phyloP scores from a whole-genome alignment of 1,284 basidiomycete genomes.

The Phenoliferia sp. region DNA sequence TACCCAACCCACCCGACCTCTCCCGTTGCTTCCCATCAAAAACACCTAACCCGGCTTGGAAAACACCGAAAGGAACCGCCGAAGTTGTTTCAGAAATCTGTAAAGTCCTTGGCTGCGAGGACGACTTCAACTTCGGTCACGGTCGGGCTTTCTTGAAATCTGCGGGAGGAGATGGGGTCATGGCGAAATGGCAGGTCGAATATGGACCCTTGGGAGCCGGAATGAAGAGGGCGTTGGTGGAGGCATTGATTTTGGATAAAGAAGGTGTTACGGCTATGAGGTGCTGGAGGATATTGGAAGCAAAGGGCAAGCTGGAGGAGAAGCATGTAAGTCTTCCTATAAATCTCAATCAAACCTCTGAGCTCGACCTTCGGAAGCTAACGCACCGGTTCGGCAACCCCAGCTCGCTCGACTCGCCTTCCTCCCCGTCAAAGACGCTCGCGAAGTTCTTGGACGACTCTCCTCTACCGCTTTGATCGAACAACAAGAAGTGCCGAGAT shows the following conservation, averaged over 20 bases:
- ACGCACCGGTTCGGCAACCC: constrained; percentile 3
- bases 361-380: too few species aligned
- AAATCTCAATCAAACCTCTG: neutral
- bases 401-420: constrained; percentile 90
- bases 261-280: constrained; percentile 82
- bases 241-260: constrained; percentile 73
- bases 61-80: constrained; percentile 4
- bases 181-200: constrained; percentile 65
- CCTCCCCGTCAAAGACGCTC: constrained; percentile 81
- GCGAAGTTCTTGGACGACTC: constrained; percentile 72
- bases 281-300: constrained; percentile 72
- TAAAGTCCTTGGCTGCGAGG: constrained; percentile 27
- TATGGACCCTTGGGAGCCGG: constrained; percentile 70
- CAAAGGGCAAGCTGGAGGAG: constrained; percentile 93
- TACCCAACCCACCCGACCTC: constrained; percentile 8
- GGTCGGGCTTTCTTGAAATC: constrained; percentile 57
- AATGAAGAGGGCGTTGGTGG: constrained; percentile 67
- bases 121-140: constrained; percentile 29
- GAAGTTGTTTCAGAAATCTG: constrained; percentile 24
- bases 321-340: constrained; percentile 66
- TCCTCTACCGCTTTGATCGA: constrained; percentile 75
- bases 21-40: constrained; percentile 36
- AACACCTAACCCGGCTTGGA: constrained; percentile 31
- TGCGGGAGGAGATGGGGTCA: constrained; percentile 51
- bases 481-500: constrained; percentile 84